Base-by-base conservation (phyloP, 1,284 basidiomycete genomes). In the Trichosporon sp. region DNA sequence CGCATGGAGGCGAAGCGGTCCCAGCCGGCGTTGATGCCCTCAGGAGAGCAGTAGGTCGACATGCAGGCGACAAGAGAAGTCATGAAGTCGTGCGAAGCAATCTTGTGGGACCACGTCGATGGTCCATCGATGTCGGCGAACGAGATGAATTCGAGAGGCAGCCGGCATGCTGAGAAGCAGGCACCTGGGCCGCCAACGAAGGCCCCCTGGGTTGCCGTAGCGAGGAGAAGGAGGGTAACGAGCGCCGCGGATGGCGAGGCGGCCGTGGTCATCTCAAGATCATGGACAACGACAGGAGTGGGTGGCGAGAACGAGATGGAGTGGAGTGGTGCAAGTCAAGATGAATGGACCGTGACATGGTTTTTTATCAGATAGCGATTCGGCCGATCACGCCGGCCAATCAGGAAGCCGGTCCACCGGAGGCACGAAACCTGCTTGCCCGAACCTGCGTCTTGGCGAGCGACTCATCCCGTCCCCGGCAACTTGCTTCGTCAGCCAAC, bases 31-130 rank as follows among this genome's bases (percentile, higher is more conserved):
- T 72, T 31, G 14, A 61, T 14, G 10, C 48, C 71, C 26, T 7
- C 40, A 16, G 14, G 19, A 21, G 14, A 40, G 66, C 76, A 77
- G 70, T 78, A 78, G 7, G 8, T 65, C 31, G 68, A 65, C 46
- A 72, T 72, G 64, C 75, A 77, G 7, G 71, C 35, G 1, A 73
- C 71, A 2, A 76, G 14, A 1, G 76, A 76, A 1, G 71, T 73
- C 51, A 74, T 48, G 68, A 35, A 74, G 1, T n/a, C 6, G 2
- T 38, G 4, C 1, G 56, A 67, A 0, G 37, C 48, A 1, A 68
- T 40, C 38, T 37, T 51, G 14, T 21, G 59, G 4, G 40, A 26
- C 71, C 69, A 73, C 11, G 37, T 54, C 21, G 68, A 3, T 14
- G 51, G 40, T n/a, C 31, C 21, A 40, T 5, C 31, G 48, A 70